phyloP scores from a whole-genome alignment of 441 rosid species.

The Eruca vesicaria region DNA sequence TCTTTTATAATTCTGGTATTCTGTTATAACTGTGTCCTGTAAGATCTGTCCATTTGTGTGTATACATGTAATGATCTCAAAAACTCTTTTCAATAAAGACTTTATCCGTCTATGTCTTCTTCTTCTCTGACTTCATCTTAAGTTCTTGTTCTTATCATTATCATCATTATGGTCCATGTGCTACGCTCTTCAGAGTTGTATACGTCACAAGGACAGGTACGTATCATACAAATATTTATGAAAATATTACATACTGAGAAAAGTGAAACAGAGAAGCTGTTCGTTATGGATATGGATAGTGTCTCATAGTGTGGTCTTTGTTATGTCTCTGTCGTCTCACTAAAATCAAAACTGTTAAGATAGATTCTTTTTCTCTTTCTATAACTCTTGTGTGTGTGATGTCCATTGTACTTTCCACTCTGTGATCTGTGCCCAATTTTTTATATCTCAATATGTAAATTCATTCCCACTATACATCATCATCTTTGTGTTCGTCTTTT shows the following conservation, averaged over 20 bases:
- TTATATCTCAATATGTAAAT: conserved; percentile 11
- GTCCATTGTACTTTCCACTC: conserved; percentile 40
- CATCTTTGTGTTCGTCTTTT: conserved; percentile 5
- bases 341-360: conserved; percentile 29
- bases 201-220: conserved; percentile 26
- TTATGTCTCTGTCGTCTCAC: conserved; percentile 29
- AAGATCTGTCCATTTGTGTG: conserved; percentile 27
- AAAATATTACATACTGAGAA: conserved; percentile 14
- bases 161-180: conserved; percentile 30
- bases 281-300: conserved; percentile 20
- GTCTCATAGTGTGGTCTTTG: conserved; percentile 33
- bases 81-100: conserved; percentile 46
- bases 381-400: conserved; percentile 1
- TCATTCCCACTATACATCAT: conserved; percentile 21
- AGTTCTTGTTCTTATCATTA: conserved; percentile 33
- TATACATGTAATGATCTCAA: conserved; percentile 24
- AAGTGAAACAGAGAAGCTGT: conserved; percentile 31
- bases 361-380: conserved; percentile 17
- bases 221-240: background rate
- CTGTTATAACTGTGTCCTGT: conserved; percentile 36
- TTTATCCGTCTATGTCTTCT: conserved; percentile 29
- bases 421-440: conserved; percentile 26
- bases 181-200: conserved; percentile 27
- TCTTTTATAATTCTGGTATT: background rate
- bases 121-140: conserved; percentile 23